These are phyloP conservation scores for Zygoascus biomembranicola DNA, from an alignment of 805 yeast species.

Conservation along the genomic window DNA sequence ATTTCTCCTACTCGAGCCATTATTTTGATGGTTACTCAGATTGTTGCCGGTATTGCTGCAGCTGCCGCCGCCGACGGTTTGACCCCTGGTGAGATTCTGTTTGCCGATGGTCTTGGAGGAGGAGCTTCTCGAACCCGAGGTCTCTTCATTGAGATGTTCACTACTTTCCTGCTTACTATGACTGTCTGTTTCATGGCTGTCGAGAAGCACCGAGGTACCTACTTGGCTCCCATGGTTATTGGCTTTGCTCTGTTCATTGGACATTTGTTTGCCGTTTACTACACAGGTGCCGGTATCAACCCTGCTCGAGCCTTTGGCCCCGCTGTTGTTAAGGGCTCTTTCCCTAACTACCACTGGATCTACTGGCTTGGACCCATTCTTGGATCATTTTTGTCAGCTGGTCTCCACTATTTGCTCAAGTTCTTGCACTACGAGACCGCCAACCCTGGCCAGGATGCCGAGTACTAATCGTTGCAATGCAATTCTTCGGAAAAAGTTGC, in stretches of 20 bases:
- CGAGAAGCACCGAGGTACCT: constrained; percentile 68
- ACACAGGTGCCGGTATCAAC: constrained; percentile 87
- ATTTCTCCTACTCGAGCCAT: constrained; percentile 64
- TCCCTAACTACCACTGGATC: constrained; percentile 85
- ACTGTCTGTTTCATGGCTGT: constrained; percentile 80
- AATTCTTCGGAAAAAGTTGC: not conserved
- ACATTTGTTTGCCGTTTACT: constrained; percentile 71
- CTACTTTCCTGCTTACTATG: constrained; percentile 61
- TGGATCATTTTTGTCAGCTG: constrained; percentile 60
- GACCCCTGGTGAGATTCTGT: constrained; percentile 72
- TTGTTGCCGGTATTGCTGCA: constrained; percentile 85
- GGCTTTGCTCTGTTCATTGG: constrained; percentile 77
- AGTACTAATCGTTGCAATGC: constrained; percentile 19
- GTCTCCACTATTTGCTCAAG: constrained; percentile 60
- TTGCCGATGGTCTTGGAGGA: constrained; percentile 64
- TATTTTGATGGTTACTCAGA: constrained; percentile 57
- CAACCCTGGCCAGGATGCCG: constrained; percentile 64
- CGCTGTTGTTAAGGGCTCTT: constrained; percentile 56
- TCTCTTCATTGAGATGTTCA: constrained; percentile 73
- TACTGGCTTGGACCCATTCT: constrained; percentile 85
- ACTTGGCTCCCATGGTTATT: constrained; percentile 73
- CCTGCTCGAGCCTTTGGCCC: constrained; percentile 91
- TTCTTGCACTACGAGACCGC: constrained; percentile 58
- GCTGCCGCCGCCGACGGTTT: constrained; percentile 81
- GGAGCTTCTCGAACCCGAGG: constrained; percentile 69